These are phyloP conservation scores for Arthroderma sp. DNA, from an alignment of 2,329 filamentous ascomycete species.

Conservation along the genomic window DNA sequence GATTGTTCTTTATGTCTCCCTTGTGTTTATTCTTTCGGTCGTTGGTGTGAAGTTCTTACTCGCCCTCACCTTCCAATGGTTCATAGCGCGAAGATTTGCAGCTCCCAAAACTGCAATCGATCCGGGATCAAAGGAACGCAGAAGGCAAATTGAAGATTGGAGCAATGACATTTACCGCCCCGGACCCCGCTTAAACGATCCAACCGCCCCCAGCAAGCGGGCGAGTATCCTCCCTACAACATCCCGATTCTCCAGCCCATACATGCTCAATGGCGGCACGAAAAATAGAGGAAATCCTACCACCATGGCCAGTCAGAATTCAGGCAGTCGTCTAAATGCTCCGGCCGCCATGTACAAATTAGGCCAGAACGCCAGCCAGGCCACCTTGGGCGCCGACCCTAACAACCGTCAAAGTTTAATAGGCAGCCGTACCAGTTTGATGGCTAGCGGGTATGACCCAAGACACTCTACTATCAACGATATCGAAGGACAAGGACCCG, in stretches of 20 bases:
- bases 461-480: constrained; percentile 45
- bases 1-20: constrained; percentile 86
- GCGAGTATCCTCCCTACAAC: constrained; percentile 80
- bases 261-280: constrained; percentile 47
- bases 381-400: constrained; percentile 37
- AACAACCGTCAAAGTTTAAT: constrained; percentile 26
- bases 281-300: constrained; percentile 51
- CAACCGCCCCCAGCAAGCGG: constrained; percentile 57
- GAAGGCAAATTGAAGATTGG: constrained; percentile 95
- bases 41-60: constrained; percentile 78
- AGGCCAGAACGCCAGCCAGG: constrained; percentile 42
- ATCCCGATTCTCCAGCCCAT: constrained; percentile 85
- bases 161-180: constrained; percentile 93
- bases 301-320: constrained; percentile 87
- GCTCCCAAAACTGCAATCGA: constrained; percentile 74
- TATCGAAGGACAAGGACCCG: constrained; percentile 63
- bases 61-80: constrained; percentile 90
- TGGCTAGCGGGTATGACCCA: constrained; percentile 40
- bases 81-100: constrained; percentile 73
- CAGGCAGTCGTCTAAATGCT: constrained; percentile 51
- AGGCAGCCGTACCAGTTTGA: constrained; percentile 44
- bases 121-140: constrained; percentile 67
- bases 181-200: constrained; percentile 66
- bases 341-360: constrained; percentile 58
- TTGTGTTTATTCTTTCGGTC: constrained; percentile 83